Base-by-base conservation (phyloP, 73 alveolate genomes). In the Stentor roeselii region DNA sequence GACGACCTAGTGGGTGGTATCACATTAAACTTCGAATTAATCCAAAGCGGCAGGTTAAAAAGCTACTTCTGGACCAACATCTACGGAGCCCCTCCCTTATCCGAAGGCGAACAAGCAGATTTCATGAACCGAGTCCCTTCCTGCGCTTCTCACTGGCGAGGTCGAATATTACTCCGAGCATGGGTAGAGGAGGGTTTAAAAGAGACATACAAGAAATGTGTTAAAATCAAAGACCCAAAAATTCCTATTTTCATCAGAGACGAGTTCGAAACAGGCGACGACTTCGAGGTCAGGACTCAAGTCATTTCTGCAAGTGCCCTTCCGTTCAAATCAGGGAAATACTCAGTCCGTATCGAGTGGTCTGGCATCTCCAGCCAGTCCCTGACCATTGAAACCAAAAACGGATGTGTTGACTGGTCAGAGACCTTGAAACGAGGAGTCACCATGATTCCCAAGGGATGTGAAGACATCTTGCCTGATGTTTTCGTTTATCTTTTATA, bases 131-230 rank as follows among this genome's bases (percentile, higher is more conserved):
- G 78, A 60, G 90, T 90, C 84, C 95, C 98, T 14, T 93, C 91
- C 60, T 60, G 84, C 2, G 98, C 94, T 11, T 82, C 93, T 31
- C 88, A 92, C 39, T 93, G 98, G 96, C 91, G 89, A 86, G 98
- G 98, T 31, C 82, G 98, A 76, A 84, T 93, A 76, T 90, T 93
- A 60, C 83, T 91, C 86, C 82, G 77, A 34, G 85, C 87, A 21
- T 82, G 84, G 59, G 93, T 86, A 39, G 93, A 89, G 42, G 91
- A 88, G 59, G 91, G 90, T 0, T 92, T 90, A 78, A 88, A 92
- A 42, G 96, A 95, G 34, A 67, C 80, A 0, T 67, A 82, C 78
- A 60, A 77, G 21, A 75, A 82, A 50, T 2, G 89, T 42, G 40
- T 82, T 59, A 77, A 84, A 67, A 87, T 41, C 75, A 86, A 74